Evolutionary conservation across 306 rosid species (phyloP).

Genomic region (Hippophae gyantsensis): DNA sequence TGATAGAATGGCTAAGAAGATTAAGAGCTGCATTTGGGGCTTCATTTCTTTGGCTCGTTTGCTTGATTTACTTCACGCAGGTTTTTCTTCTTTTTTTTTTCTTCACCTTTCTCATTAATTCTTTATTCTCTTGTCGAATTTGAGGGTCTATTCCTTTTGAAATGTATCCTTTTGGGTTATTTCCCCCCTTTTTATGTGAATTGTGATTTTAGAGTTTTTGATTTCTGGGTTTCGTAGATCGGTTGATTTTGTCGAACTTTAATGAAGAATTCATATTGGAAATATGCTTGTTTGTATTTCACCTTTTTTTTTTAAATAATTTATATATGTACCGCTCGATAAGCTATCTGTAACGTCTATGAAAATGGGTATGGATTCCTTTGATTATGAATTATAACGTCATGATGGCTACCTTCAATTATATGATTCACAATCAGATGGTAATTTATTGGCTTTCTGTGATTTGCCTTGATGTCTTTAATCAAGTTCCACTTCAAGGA

Average conservation of each 20-base stretch:
- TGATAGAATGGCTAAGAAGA: constrained; percentile 54
- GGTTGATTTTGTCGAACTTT: constrained; percentile 1
- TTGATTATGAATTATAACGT: background rate
- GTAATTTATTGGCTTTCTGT: background rate
- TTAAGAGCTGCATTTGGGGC: constrained; percentile 54
- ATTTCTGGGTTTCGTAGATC: constrained; percentile 10
- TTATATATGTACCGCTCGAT: background rate
- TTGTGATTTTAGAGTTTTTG: constrained; percentile 2
- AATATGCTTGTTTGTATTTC: background rate
- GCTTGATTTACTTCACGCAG: constrained; percentile 90
- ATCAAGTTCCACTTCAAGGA: no score
- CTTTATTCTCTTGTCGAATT: background rate
- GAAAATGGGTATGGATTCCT: background rate
- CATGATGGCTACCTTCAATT: background rate
- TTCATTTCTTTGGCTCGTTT: constrained; percentile 70
- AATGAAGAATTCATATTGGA: background rate
- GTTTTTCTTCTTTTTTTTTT: constrained; percentile 22
- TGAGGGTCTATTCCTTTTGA: background rate
- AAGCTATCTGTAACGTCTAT: background rate
- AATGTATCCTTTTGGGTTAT: background rate
- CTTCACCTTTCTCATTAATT: background rate
- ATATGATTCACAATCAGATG: background rate
- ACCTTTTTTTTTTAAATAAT: background rate
- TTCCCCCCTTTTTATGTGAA: constrained; percentile 8
- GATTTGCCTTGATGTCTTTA: no score